Conservation (phyloP, 2,329 filamentous ascomycete genomes). For the Chaetothyriales sp. region DNA sequence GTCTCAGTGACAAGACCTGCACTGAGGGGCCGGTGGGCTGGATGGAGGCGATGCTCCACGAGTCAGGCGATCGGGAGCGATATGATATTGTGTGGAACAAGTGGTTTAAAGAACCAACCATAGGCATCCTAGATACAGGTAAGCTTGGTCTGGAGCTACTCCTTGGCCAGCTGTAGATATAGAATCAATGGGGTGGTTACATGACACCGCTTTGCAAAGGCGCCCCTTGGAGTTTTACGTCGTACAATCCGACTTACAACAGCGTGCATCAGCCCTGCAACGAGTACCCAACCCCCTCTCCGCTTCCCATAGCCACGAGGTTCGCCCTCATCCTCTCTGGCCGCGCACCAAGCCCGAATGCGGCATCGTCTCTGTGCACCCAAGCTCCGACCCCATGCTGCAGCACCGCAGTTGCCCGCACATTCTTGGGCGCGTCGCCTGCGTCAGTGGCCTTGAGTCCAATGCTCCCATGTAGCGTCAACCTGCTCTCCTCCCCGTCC, state of each 20-base stretch:
- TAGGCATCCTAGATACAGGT: too few relatives aligned
- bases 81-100: too few relatives aligned
- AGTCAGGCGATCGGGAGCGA: too few relatives aligned
- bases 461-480: conserved; percentile 31
- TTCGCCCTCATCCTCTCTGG: conserved; percentile 31
- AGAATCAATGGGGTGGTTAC: too few relatives aligned
- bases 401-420: conserved; percentile 29
- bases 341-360: conserved; percentile 21
- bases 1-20: too few relatives aligned
- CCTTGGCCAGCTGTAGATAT: too few relatives aligned
- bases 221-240: too few relatives aligned
- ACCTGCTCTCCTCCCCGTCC: conserved; percentile 23
- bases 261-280: conserved; percentile 28
- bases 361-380: conserved; percentile 28
- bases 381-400: conserved; percentile 33
- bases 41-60: too few relatives aligned
- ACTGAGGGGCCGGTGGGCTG: too few relatives aligned
- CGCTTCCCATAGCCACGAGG: conserved; percentile 31
- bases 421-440: conserved; percentile 11
- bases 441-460: conserved; percentile 19
- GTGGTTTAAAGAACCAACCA: too few relatives aligned
- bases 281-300: conserved; percentile 30
- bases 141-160: too few relatives aligned
- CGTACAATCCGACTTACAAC: background rate
- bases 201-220: too few relatives aligned